A percentile compares a stretch with the other conserved stretches of the same genome.
Conservation (phyloP, 345 rosid genomes). For the Hevea brasiliensis region DNA sequence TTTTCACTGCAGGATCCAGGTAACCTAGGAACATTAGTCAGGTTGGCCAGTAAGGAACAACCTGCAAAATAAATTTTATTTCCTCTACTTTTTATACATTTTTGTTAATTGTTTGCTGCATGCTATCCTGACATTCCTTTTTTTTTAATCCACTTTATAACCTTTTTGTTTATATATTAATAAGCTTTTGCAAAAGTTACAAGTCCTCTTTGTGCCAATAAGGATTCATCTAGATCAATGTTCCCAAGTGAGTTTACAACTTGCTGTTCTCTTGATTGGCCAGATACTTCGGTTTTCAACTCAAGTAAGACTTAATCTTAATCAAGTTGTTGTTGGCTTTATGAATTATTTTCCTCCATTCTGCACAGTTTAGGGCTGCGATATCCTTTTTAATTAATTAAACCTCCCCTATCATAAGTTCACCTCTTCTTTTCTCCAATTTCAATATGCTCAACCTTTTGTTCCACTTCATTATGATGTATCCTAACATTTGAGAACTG, state of each 20-base stretch:
- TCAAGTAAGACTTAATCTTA: neutral
- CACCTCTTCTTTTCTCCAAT: neutral
- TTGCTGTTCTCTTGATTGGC: neutral
- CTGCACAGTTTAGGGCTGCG: neutral
- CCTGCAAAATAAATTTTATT: neutral
- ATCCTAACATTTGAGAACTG: neutral
- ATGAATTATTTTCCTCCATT: neutral
- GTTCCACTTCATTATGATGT: neutral
- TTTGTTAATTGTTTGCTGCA: neutral
- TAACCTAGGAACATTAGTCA: constrained; percentile 82
- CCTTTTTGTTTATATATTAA: neutral
- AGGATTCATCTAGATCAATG: no score
- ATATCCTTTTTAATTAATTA: neutral
- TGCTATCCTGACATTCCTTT: no score
- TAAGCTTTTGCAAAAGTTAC: neutral
- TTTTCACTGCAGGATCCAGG: constrained; percentile 79
- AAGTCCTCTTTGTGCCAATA: neutral
- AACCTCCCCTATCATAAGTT: neutral
- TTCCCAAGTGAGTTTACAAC: neutral
- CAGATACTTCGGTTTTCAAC: neutral
- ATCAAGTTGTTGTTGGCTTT: neutral
- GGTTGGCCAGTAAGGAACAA: constrained; percentile 81
- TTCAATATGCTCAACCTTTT: neutral
- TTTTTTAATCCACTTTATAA: no score
- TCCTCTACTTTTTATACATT: neutral